Conservation (phyloP, 2,329 filamentous ascomycete species). For the Periglandula ipomoeae region DNA sequence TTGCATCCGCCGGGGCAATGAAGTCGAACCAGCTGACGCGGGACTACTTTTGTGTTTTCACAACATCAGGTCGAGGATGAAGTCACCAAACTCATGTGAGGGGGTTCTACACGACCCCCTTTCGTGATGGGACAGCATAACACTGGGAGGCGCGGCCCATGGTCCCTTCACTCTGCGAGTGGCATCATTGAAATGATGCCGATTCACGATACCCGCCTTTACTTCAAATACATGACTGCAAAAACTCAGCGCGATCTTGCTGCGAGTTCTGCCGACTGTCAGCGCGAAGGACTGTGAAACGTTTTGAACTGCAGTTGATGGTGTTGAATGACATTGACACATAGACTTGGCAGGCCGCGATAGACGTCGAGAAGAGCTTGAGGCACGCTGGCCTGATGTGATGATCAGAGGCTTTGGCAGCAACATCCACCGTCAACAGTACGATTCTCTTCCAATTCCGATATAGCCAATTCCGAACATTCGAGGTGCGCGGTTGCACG, state of each 20-base stretch:
- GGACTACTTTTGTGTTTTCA: constrained; percentile 19
- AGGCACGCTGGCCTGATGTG: constrained; percentile 21
- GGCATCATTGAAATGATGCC: not conserved
- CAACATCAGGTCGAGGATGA: constrained; percentile 68
- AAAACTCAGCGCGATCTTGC: not conserved
- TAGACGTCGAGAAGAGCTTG: constrained; percentile 18
- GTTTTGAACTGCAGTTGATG: constrained; percentile 1
- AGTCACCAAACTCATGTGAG: constrained; percentile 82
- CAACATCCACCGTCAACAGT: constrained; percentile 24
- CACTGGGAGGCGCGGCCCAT: not conserved
- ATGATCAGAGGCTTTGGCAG: constrained; percentile 7
- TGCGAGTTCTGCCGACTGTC: not conserved
- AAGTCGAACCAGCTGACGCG: constrained; percentile 19
- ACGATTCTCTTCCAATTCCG: constrained; percentile 10
- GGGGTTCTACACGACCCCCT: not conserved
- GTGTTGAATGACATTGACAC: constrained; percentile 19
- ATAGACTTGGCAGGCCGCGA: constrained; percentile 18
- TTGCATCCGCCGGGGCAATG: constrained; percentile 10
- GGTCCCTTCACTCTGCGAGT: not conserved
- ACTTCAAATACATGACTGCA: not conserved
- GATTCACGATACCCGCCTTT: constrained; percentile 1
- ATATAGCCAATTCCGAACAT: no score
- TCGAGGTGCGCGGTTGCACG: no score
- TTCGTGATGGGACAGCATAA: not conserved
- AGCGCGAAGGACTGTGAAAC: not conserved